Percentiles rank a stretch among this genome's conserved stretches.
phyloP scores from a whole-genome alignment of 345 rosid species.

The Sapria himalayana region DNA sequence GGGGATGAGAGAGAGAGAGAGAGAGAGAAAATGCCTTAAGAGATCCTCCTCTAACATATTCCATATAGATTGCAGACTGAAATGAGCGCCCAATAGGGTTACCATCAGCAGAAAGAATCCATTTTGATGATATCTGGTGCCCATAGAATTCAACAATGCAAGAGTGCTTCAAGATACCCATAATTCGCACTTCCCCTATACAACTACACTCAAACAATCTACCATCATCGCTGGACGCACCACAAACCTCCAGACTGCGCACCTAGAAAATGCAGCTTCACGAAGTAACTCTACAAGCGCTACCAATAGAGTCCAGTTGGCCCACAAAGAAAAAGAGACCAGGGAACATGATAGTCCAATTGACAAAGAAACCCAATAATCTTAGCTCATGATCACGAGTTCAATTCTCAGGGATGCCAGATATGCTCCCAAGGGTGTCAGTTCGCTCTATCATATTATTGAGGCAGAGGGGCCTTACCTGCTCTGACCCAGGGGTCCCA shows the following conservation, averaged over 20 bases:
- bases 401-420: not conserved
- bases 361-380: slow-evolving; percentile 6
- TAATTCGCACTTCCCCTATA: slow-evolving; percentile 71
- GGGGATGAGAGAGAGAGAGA: not conserved
- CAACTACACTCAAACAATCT: slow-evolving; percentile 66
- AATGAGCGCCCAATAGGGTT: slow-evolving; percentile 26
- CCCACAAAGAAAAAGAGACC: slow-evolving; percentile 2
- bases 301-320: no score
- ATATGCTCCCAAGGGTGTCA: no score
- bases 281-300: no score
- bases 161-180: slow-evolving; percentile 56
- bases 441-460: no score
- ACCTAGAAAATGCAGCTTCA: slow-evolving; percentile 28
- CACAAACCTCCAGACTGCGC: slow-evolving; percentile 36
- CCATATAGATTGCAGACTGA: slow-evolving; percentile 66
- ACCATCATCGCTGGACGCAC: slow-evolving; percentile 32
- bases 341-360: not conserved
- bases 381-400: not conserved
- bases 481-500: no score
- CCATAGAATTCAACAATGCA: slow-evolving; percentile 81
- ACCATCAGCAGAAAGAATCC: slow-evolving; percentile 44
- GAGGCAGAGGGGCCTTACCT: no score
- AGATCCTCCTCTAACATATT: slow-evolving; percentile 66
- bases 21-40: slow-evolving; percentile 30
- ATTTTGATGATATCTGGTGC: slow-evolving; percentile 59